Evolutionary conservation across 768 basidiomycete species (phyloP), one percentile per base, ranked within the genome.

Genomic region (Trametes maxima): DNA sequence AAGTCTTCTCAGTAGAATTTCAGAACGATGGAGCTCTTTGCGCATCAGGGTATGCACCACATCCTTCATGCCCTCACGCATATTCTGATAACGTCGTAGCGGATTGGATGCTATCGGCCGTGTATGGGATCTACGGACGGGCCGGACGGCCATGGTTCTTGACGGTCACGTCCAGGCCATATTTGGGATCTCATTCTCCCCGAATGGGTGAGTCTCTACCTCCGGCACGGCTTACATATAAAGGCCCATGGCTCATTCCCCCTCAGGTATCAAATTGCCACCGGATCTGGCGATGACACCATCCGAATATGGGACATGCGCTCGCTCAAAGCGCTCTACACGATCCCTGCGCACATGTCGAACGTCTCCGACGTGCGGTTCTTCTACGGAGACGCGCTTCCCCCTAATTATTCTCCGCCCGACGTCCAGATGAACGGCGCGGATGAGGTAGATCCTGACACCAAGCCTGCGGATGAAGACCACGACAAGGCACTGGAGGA

Each of bases 261-360:
- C 40, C 60, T 49, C 43, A 98, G 95, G 63, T 95, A 97, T 71
- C 96, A 98, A 82, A 88, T 99, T 50, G 97, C 95, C 33, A 97
- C 97, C 0, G 97, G 96, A 39, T 89, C 95, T 4, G 94, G 92
- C 46, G 97, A 99, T 74, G 97, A 98, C 72, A 97, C 97, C 0
- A 90, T 99, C 69, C 90, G 95, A 49, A 93, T 98, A 80, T 99
- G 97, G 97, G 97, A 99, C 76, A 87, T 98, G 79, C 89, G 97
- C 40, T 90, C 92, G 16, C 82, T 97, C 35, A 94, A 89, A 67
- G 87, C 94, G n/a, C 77, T 95, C 12, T 94, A 97, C 74, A 98
- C 94, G 43, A 97, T 98, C 66, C 95, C 96, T 1, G 97, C 95
- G 0, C 97, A 99, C 78, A 83, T 89, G 37, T 95, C 92, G 56